Evolutionary conservation across 2,329 filamentous ascomycete genomes (phyloP).

Genomic region (Arthrocladium fulminans): DNA sequence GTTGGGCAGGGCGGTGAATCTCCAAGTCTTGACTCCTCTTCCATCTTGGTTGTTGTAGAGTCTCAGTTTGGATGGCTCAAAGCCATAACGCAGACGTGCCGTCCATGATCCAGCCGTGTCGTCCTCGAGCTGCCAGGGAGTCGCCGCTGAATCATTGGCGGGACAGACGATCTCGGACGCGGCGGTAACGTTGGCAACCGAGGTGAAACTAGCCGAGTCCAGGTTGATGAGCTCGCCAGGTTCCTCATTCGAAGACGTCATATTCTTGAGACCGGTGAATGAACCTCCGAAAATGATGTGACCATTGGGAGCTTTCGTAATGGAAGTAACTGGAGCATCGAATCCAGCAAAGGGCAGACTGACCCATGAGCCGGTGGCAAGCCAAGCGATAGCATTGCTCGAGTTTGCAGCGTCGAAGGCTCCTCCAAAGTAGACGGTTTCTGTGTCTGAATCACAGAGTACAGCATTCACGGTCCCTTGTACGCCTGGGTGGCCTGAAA

Average conservation of each 20-base stretch:
- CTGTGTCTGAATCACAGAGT: slow-evolving; percentile 66
- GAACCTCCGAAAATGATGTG: slow-evolving; percentile 87
- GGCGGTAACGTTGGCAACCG: slow-evolving; percentile 46
- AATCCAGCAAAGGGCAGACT: slow-evolving; percentile 87
- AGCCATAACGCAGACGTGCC: slow-evolving; percentile 73
- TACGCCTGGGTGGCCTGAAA: slow-evolving; percentile 71
- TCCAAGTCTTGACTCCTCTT: slow-evolving; percentile 78
- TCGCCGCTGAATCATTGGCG: slow-evolving; percentile 57
- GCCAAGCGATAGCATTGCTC: slow-evolving; percentile 83
- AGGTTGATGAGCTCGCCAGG: slow-evolving; percentile 77
- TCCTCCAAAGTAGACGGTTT: slow-evolving; percentile 85
- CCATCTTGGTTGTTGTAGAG: slow-evolving; percentile 78
- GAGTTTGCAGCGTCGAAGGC: slow-evolving; percentile 72
- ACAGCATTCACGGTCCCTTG: slow-evolving; percentile 74
- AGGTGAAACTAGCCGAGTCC: slow-evolving; percentile 62
- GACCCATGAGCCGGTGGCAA: slow-evolving; percentile 55
- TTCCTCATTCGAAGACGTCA: slow-evolving; percentile 38
- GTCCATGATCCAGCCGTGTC: slow-evolving; percentile 70
- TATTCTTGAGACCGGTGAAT: slow-evolving; percentile 80
- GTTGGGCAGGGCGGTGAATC: slow-evolving; percentile 75
- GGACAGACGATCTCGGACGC: slow-evolving; percentile 76
- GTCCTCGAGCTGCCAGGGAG: slow-evolving; percentile 74
- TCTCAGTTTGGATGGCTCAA: slow-evolving; percentile 75
- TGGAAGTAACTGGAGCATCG: slow-evolving; percentile 83
- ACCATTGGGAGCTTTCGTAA: slow-evolving; percentile 67